Evolutionary conservation across 352 stramenopile species (phyloP), one percentile per base, ranked within the genome.

Genomic region (Aphanomyces cochlioides): DNA sequence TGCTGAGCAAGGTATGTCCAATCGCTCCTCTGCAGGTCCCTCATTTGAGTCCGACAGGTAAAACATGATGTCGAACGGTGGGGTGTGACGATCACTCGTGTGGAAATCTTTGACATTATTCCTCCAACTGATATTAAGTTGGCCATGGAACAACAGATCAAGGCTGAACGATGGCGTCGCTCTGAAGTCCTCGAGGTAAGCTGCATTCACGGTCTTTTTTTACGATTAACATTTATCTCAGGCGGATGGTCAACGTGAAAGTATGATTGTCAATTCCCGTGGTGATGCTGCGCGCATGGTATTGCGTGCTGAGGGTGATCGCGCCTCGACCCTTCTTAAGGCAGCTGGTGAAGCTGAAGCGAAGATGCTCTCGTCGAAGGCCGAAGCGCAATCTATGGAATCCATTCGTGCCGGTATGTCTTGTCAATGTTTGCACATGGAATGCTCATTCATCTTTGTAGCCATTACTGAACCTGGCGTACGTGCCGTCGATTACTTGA

Each of bases 101-200:
- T 79, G 39, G 75, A 79, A 72, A 79, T 79, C 67, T 77, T 78
- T 66, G 77, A 79, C 47, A 79, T 79, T 28, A 21, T 77, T 19
- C 75, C 75, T 48, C 75, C 75, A n/a, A 43, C 41, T 8, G 75
- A 79, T 43, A 76, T 79, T 43, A 77, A 75, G 54, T 36, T 54
- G 15, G 75, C 73, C 28, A 79, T 79, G 75, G 73, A 79, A 47
- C 72, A 77, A 48, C 75, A 79, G 48, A 79, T 79, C 61, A 74
- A 74, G 57, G 74, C 72, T 36, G 75, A 79, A 41, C 67, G 75
- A 41, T 58, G 28, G 34, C 75, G 75, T 43, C 68, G 75, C 12
- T 73, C 75, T 17, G 58, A 75, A 36, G 75, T 79, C 7, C 67
- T 79, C n/a, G 56, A 73, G 56, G 66, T 72, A 68, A 40, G 7